Evolutionary conservation across 2,329 filamentous ascomycete genomes (phyloP).

Genomic region (Anthostomella pinea): DNA sequence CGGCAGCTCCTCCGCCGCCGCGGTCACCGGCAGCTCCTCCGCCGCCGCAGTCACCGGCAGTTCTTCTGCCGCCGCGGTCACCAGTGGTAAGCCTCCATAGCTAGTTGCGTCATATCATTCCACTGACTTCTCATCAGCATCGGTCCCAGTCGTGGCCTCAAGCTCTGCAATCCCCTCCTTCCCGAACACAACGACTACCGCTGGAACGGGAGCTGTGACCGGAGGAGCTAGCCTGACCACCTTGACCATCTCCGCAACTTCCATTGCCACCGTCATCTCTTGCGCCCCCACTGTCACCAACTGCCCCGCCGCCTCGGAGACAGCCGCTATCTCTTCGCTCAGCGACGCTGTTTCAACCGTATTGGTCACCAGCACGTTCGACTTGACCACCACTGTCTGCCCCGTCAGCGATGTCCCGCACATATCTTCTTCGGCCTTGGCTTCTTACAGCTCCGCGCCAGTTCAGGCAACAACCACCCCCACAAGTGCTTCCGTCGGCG

Average conservation of each 20-base stretch:
- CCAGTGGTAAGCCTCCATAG: conserved; percentile 1
- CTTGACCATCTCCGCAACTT: conserved; percentile 23
- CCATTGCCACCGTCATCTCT: conserved; percentile 26
- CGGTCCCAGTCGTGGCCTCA: not conserved
- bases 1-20: not conserved
- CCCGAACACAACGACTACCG: conserved; percentile 14
- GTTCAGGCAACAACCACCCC: conserved; percentile 6
- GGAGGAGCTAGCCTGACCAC: conserved; percentile 19
- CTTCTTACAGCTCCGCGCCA: conserved; percentile 18
- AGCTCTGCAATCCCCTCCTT: conserved; percentile 7
- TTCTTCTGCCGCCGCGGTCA: conserved; percentile 1
- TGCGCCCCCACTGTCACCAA: conserved; percentile 27
- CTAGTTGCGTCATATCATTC: no score
- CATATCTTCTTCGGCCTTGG: conserved; percentile 26
- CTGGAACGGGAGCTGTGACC: no score
- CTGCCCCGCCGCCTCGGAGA: conserved; percentile 25
- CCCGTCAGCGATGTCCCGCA: conserved; percentile 24
- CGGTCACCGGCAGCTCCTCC: no score
- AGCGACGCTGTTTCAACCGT: conserved; percentile 25
- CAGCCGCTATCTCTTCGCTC: conserved; percentile 19
- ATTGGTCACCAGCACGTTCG: conserved; percentile 25
- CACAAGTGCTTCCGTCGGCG: conserved; percentile 1
- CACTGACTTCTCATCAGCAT: no score
- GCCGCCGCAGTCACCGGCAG: no score
- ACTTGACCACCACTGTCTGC: conserved; percentile 29